Percentiles rank a stretch among this genome's conserved stretches.
These are phyloP conservation scores for Artomyces pyxidatus DNA, from an alignment of 768 basidiomycete genomes.

Conservation along the genomic window DNA sequence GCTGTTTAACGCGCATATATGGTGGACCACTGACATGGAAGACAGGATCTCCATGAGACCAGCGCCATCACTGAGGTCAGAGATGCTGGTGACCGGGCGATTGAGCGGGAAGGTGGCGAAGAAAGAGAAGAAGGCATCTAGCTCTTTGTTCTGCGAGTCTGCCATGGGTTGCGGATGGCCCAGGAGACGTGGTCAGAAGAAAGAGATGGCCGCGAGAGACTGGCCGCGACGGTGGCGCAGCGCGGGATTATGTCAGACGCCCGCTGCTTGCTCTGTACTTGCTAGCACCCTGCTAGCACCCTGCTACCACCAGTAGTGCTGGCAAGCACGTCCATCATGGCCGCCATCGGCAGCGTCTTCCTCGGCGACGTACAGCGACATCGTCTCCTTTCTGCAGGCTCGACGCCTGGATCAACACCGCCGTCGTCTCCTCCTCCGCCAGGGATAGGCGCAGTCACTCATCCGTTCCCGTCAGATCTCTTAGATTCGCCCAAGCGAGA, in stretches of 20 bases:
- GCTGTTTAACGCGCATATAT: background rate
- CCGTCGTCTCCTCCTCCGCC: conserved; percentile 35
- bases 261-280: no score
- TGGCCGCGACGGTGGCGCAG: no score
- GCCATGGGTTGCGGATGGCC: conserved; percentile 8
- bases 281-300: no score
- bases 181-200: background rate
- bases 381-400: conserved; percentile 37
- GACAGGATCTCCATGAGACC: conserved; percentile 70
- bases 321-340: no score
- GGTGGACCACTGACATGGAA: conserved; percentile 49
- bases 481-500: conserved; percentile 2
- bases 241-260: no score
- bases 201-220: background rate
- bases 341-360: conserved; percentile 69
- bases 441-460: conserved; percentile 16
- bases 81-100: conserved; percentile 49
- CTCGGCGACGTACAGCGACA: conserved; percentile 68
- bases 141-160: conserved; percentile 47
- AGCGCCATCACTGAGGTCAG: conserved; percentile 76
- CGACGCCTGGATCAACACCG: conserved; percentile 36
- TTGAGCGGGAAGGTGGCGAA: conserved; percentile 65
- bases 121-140: conserved; percentile 77
- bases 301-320: no score
- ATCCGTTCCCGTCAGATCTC: conserved; percentile 14